These are phyloP conservation scores for Gynostemma pentaphyllum DNA, from an alignment of 306 rosid species.

Conservation along the genomic window DNA sequence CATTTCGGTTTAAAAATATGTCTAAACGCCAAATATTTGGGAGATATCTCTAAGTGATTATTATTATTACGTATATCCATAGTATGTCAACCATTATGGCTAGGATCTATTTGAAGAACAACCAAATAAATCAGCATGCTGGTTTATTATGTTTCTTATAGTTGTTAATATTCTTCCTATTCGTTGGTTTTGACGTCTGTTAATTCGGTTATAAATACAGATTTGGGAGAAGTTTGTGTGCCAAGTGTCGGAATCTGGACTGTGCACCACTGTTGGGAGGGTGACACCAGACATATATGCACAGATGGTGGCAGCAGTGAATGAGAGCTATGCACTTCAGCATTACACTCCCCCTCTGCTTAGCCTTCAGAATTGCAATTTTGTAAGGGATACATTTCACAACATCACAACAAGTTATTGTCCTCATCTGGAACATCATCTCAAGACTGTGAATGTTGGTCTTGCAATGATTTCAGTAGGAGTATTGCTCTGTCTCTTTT, in stretches of 20 bases:
- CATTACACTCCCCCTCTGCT: constrained; percentile 79
- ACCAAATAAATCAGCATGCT: background rate
- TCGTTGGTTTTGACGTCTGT: background rate
- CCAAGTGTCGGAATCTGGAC: constrained; percentile 42
- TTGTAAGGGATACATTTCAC: constrained; percentile 74
- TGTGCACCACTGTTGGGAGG: constrained; percentile 64
- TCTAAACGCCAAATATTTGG: background rate
- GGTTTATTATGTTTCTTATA: background rate
- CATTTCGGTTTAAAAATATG: background rate
- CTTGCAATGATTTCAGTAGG: constrained; percentile 81
- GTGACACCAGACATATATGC: constrained; percentile 56
- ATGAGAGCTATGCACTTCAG: constrained; percentile 83
- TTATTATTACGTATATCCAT: background rate
- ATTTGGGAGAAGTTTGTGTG: constrained; percentile 76
- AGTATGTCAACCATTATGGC: background rate
- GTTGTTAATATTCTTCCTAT: background rate
- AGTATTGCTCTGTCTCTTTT: constrained; percentile 76
- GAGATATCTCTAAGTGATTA: background rate
- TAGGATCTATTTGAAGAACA: background rate
- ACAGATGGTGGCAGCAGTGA: constrained; percentile 68
- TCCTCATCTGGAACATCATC: constrained; percentile 61
- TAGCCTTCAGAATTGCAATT: constrained; percentile 82
- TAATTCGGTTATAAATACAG: constrained; percentile 28
- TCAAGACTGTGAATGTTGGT: constrained; percentile 62
- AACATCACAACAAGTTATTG: constrained; percentile 60